Evolutionary conservation across 768 basidiomycete genomes (phyloP), one percentile per base, ranked within the genome.

Genomic region (Pulveroboletus sp.): DNA sequence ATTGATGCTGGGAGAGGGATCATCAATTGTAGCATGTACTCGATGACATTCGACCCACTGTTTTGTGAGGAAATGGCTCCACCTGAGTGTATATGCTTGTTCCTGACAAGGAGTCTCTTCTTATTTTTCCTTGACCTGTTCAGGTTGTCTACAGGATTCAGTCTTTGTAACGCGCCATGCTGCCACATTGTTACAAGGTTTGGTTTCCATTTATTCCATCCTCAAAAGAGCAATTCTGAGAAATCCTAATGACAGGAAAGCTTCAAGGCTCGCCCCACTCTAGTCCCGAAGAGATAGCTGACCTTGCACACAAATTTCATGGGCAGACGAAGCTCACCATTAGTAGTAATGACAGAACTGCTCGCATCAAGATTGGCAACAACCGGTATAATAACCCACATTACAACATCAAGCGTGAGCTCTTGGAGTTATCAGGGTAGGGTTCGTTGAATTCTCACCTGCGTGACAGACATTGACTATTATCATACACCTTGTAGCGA

Each of bases 1-100:
- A 71, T 80, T 9, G 80, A 82, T 55, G 77, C 76, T 8, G 80
- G 80, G 9, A 75, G 76, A 18, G 69, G 71, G 4, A 75, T 71
- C 6, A 62, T 73, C 5, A 74, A 74, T 45, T 32, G 74, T 32
- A 78, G 76, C 55, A 72, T 68, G 47, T 74, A 64, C 65, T 67
- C 57, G 21, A 71, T 75, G 65, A 69, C 59, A 15, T 69, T 76
- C 18, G 56, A 55, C 10, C 57, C 58, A 5, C 36, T 50, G 26
- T 36, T 31, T 2, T 67, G 72, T 30, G 61, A 77, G 35, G 72
- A 75, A 51, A 61, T 74, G 39, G 62, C 64, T 11, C 63, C 67
- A 33, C 59, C 66, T 36, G 68, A 68, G 40, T 70, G 71, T 71
- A 48, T 51, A 68, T 49, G n/a, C n/a, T 50, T 73, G 30, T n/a